A percentile compares a stretch with the other conserved stretches of the same genome.
Conservation (phyloP, 192 early-diverging fungal species). For the Coemansia sp. region DNA sequence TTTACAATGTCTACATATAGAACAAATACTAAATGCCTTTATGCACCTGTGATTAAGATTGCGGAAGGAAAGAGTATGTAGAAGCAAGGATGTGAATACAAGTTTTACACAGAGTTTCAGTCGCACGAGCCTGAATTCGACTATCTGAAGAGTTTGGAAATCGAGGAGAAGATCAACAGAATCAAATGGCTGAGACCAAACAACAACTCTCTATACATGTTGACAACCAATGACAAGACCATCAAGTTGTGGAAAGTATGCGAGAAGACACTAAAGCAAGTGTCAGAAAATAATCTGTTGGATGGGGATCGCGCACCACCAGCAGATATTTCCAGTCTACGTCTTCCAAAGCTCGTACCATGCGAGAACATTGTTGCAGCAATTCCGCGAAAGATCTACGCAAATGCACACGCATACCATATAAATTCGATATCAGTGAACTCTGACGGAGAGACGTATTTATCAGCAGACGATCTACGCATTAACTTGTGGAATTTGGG, state of each 20-base stretch:
- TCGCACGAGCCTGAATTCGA: slow-evolving; percentile 99
- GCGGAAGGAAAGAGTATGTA: slow-evolving; percentile 37
- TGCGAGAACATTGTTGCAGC: slow-evolving; percentile 97
- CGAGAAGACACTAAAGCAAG: slow-evolving; percentile 94
- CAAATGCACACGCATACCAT: slow-evolving; percentile 98
- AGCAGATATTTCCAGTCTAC: slow-evolving; percentile 55
- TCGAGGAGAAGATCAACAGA: slow-evolving; percentile 99
- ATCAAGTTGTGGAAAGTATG: slow-evolving; percentile 99
- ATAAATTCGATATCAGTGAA: slow-evolving; percentile 99
- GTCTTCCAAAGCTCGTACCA: slow-evolving; percentile 83
- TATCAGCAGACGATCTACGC: slow-evolving; percentile 96
- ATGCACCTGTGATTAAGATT: neutral
- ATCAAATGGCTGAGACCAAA: slow-evolving; percentile 98
- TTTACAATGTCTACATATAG: neutral
- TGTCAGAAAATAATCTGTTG: slow-evolving; percentile 86
- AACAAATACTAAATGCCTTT: neutral
- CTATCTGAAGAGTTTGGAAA: slow-evolving; percentile 98
- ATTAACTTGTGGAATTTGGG: slow-evolving; percentile 99
- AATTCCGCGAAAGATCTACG: slow-evolving; percentile 92
- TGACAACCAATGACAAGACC: slow-evolving; percentile 99
- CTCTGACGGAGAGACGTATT: slow-evolving; percentile 96
- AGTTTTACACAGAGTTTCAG: slow-evolving; percentile 99
- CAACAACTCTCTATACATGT: slow-evolving; percentile 93
- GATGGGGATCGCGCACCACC: slow-evolving; percentile 61
- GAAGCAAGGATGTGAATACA: slow-evolving; percentile 99